These are phyloP conservation scores for Glycyrrhiza uralensis DNA, from an alignment of 306 rosid species.

Conservation along the genomic window DNA sequence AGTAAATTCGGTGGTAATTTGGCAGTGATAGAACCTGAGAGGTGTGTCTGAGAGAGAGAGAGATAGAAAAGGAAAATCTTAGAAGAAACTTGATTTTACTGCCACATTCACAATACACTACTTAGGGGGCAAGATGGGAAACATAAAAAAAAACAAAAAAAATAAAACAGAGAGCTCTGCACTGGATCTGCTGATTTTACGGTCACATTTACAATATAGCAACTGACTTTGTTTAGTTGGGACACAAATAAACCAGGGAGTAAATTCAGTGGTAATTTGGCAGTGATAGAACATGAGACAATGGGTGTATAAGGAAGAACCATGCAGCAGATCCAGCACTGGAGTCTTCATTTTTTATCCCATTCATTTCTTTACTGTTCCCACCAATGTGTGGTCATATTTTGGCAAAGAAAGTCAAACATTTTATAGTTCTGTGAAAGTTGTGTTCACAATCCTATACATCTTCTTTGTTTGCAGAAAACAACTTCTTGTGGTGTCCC, in stretches of 20 bases:
- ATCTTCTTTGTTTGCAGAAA: slow-evolving; percentile 5
- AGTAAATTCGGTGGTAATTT: slow-evolving; percentile 15
- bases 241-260: slow-evolving; percentile 6
- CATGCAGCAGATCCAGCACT: no score
- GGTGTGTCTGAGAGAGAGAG: not conserved
- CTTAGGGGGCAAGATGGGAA: no score
- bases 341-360: no score
- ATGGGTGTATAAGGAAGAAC: no score
- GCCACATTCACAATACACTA: no score
- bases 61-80: not conserved
- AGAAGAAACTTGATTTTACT: not conserved
- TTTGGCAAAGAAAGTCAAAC: not conserved
- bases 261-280: slow-evolving; percentile 19
- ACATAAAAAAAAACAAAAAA: no score
- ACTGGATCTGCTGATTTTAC: no score
- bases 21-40: no score
- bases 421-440: not conserved
- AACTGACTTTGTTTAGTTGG: not conserved
- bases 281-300: no score
- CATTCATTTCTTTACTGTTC: slow-evolving; percentile 9
- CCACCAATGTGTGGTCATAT: not conserved
- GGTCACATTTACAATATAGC: no score
- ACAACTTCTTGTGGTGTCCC: not conserved
- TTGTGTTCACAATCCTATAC: slow-evolving; percentile 6
- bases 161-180: no score